phyloP scores from a whole-genome alignment of 805 yeast species.

The Candida michaelii region DNA sequence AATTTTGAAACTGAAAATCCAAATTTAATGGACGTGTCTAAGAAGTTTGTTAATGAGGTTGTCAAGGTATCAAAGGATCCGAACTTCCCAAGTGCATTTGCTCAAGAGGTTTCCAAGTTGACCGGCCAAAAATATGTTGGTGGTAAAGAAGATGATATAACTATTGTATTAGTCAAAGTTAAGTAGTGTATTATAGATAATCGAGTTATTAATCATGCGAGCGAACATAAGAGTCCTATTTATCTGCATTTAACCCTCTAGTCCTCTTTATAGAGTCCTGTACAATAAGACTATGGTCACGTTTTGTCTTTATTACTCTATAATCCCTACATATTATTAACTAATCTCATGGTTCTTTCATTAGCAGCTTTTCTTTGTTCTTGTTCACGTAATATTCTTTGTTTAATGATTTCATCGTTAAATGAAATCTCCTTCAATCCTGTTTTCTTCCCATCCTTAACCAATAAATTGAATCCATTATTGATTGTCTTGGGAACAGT shows the following conservation, averaged over 20 bases:
- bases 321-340: conserved; percentile 38
- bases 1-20: conserved; percentile 31
- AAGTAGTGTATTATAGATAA: conserved; percentile 17
- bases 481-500: conserved; percentile 1
- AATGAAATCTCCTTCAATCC: conserved; percentile 12
- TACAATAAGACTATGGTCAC: too few species aligned
- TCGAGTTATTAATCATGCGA: too few species aligned
- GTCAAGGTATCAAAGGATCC: conserved; percentile 70
- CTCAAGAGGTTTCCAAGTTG: conserved; percentile 67
- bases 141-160: conserved; percentile 95
- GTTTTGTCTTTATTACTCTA: too few species aligned
- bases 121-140: conserved; percentile 75
- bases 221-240: too few species aligned
- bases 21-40: conserved; percentile 49
- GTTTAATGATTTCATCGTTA: conserved; percentile 51
- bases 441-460: conserved; percentile 8
- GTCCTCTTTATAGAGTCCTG: too few species aligned
- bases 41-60: conserved; percentile 63
- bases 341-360: conserved; percentile 56
- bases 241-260: too few species aligned
- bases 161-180: conserved; percentile 74
- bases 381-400: conserved; percentile 50
- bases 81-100: conserved; percentile 78
- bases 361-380: conserved; percentile 52
- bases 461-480: conserved; percentile 10